Conservation (phyloP, 1,284 basidiomycete genomes). For the Cutaneotrichosporon sp. region DNA sequence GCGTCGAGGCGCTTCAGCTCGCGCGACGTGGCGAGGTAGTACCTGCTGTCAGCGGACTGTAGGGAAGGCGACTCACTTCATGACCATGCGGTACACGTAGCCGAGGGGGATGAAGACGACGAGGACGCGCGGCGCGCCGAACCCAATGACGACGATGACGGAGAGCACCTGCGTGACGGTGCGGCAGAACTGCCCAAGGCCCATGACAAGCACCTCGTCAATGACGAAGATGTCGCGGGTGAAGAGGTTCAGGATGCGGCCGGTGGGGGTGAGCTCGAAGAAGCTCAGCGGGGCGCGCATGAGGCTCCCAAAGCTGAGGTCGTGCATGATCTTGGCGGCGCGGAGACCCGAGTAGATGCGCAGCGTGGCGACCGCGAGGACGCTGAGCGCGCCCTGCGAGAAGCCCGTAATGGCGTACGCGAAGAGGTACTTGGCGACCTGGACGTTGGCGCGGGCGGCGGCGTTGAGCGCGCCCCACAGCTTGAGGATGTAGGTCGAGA, state of each 20-base stretch:
- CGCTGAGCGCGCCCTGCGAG: constrained; percentile 61
- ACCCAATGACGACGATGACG: constrained; percentile 75
- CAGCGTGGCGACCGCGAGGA: constrained; percentile 64
- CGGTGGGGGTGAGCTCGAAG: constrained; percentile 81
- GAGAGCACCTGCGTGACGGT: constrained; percentile 63
- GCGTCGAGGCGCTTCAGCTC: constrained; percentile 92
- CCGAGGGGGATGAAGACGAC: constrained; percentile 71
- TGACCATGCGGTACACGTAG: constrained; percentile 74
- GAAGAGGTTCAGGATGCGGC: constrained; percentile 66
- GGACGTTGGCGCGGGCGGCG: constrained; percentile 62
- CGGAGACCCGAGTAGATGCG: constrained; percentile 77
- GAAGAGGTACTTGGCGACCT: constrained; percentile 47
- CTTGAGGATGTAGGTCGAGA: constrained; percentile 70
- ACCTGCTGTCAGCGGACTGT: constrained; percentile 57
- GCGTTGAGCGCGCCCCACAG: constrained; percentile 79
- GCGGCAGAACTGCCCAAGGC: constrained; percentile 67
- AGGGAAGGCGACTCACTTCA: constrained; percentile 60
- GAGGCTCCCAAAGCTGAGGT: constrained; percentile 62
- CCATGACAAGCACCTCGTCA: constrained; percentile 75
- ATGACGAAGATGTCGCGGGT: constrained; percentile 90
- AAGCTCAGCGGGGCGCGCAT: constrained; percentile 81
- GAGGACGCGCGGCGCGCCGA: constrained; percentile 80
- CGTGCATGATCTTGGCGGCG: constrained; percentile 74
- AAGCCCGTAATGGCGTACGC: constrained; percentile 56
- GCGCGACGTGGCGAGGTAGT: constrained; percentile 87